phyloP scores from a whole-genome alignment of 257 asterid species.

The Lithospermum erythrorhizon region DNA sequence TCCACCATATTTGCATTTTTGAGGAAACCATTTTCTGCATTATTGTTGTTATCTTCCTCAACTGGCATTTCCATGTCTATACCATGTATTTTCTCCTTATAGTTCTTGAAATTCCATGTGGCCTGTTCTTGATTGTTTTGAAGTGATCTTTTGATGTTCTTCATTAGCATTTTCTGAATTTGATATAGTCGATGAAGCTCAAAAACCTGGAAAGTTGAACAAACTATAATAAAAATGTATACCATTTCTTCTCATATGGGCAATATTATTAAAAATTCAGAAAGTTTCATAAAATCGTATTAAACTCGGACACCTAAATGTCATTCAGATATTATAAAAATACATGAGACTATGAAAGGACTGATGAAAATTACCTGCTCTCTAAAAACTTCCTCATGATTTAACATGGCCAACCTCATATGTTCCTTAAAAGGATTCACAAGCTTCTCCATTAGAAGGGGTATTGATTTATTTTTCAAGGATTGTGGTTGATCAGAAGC shows the following conservation, averaged over 20 bases:
- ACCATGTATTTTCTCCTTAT: slow-evolving; percentile 10
- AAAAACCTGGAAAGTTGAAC: slow-evolving; percentile 32
- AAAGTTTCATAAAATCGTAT: neutral
- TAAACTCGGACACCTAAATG: neutral
- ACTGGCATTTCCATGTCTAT: slow-evolving; percentile 26
- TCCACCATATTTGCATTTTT: slow-evolving; percentile 17
- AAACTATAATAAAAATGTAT: neutral
- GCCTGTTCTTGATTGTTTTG: slow-evolving; percentile 11
- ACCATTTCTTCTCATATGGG: no score
- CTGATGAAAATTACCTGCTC: slow-evolving; percentile 47
- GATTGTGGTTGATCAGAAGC: no score
- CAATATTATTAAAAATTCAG: neutral
- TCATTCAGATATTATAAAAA: neutral
- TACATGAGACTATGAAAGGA: neutral
- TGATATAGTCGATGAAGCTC: slow-evolving; percentile 86
- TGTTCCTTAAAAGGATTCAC: slow-evolving; percentile 55
- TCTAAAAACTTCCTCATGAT: slow-evolving; percentile 85
- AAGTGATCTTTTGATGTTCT: slow-evolving; percentile 20
- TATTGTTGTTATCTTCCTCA: slow-evolving; percentile 13
- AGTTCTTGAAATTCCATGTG: slow-evolving; percentile 9
- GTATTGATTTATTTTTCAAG: no score
- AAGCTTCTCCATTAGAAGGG: slow-evolving; percentile 53
- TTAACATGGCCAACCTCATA: slow-evolving; percentile 83
- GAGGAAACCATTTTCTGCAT: no score
- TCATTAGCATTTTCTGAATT: slow-evolving; percentile 73